Evolutionary conservation across 2,329 filamentous ascomycete genomes (phyloP).

Genomic region (Waltergamsia citrina): DNA sequence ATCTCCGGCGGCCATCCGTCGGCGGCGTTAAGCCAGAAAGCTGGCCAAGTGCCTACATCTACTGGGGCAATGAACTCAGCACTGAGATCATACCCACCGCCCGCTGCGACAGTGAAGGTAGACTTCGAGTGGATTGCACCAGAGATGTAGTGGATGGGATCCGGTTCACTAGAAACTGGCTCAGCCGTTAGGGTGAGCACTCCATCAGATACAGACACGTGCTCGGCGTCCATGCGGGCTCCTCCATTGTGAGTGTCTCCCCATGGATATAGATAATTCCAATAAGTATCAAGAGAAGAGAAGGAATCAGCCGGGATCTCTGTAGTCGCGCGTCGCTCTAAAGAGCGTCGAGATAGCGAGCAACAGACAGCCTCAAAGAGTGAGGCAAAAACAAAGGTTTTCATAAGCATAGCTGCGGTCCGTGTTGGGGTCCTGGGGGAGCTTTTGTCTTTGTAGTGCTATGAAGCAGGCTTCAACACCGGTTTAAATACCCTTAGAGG

Average conservation of each 20-base stretch:
- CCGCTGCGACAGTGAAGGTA: slow-evolving; percentile 25
- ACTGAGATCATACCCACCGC: slow-evolving; percentile 29
- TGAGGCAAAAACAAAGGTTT: too few species aligned
- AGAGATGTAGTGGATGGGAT: slow-evolving; percentile 41
- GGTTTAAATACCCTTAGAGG: too few species aligned
- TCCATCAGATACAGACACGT: slow-evolving; percentile 30
- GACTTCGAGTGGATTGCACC: slow-evolving; percentile 31
- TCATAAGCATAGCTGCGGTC: too few species aligned
- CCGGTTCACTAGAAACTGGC: slow-evolving; percentile 29
- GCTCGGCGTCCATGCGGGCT: slow-evolving; percentile 40
- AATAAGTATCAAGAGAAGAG: slow-evolving; percentile 29
- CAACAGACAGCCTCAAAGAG: too few species aligned
- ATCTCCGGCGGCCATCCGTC: slow-evolving; percentile 49
- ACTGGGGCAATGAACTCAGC: slow-evolving; percentile 30
- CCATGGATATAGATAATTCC: slow-evolving; percentile 43
- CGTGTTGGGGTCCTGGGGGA: too few species aligned
- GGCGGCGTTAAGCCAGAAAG: slow-evolving; percentile 48
- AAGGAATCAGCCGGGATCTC: slow-evolving; percentile 9
- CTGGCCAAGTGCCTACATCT: slow-evolving; percentile 42
- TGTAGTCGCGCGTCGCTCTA: too few species aligned
- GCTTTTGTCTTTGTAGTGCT: too few species aligned
- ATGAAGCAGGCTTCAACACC: too few species aligned
- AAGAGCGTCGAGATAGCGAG: too few species aligned
- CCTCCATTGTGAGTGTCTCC: slow-evolving; percentile 48
- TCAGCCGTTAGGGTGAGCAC: slow-evolving; percentile 37